Evolutionary conservation across 352 stramenopile species (phyloP), one percentile per base, ranked within the genome.

Genomic region (Phytophthora ramorum): DNA sequence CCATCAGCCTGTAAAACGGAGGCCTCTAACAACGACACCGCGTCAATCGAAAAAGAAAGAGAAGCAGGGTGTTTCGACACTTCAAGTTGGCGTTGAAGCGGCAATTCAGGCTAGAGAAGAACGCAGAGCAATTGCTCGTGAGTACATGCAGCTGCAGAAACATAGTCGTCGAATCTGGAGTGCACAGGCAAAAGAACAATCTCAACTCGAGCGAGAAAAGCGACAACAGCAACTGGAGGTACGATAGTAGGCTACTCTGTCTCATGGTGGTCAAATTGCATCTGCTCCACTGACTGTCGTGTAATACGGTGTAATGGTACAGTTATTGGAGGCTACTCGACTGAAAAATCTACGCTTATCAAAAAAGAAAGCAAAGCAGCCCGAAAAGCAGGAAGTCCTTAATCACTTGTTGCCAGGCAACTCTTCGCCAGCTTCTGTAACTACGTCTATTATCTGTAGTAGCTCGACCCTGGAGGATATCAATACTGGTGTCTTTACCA

Each of bases 61-160:
- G n/a, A 65, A 66, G 37, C 56, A 64, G 20, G 52, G 6, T 26
- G n/a, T 14, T 32, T 26, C 16, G 8, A 4, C n/a, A 12, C 22
- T 51, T 19, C 19, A 24, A 37, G 10, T 28, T 46, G 51, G 58
- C 41, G 24, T 22, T 17, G 13, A 58, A 35, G 63, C 59, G 19
- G 50, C 48, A 17, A 22, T 28, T n/a, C 30, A 55, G 69, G 78
- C 87, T 32, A 73, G 59, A 4, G 47, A 73, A 16, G 63, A 90
- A 35, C 63, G 85, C n/a, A 71, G 85, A 50, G 83, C 70, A 22
- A 58, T 89, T 19, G 85, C 79, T 17, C 66, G 85, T 12, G 85
- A 91, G 49, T 91, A 82, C 30, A 92, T 93, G 69, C 47, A 78
- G n/a, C 19, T 88, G 6, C 83, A 93, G 45, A 84, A 87, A 54